Base-by-base conservation (phyloP, 805 yeast species). In the Saturnispora galanensis region DNA sequence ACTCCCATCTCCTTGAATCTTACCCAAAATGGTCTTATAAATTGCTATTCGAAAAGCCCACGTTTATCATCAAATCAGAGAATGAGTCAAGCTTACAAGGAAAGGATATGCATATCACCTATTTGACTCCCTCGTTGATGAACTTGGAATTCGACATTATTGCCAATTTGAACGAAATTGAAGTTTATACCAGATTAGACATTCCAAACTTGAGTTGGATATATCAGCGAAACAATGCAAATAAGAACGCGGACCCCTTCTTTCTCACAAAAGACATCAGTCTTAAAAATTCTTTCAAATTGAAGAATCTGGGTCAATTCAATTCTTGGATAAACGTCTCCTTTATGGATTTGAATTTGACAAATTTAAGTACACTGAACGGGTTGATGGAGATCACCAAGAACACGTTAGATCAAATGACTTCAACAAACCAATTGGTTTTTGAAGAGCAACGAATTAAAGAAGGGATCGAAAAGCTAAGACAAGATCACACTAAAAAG, bases 41-140 rank as follows among this genome's bases (percentile, higher is more conserved):
- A 30, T 10, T 61, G 2, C 42, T 58, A 0, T 36, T 60, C 5
- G 63, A 60, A 30, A 52, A 56, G n/a, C 65, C 65, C 4, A 50
- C 53, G 1, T 9, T 58, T 11, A 44, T 61, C 4, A 38, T 58
- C 4, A 60, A 57, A 46, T 48, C 52, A 4, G 45, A 48, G 31
- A 44, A 38, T 39, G 46, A 44, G 10, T 21, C 35, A 4, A 31
- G 17, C 16, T 11, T 35, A 5, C 31, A 29, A 2, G 35, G 41
- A 12, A 39, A 42, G 12, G 45, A 47, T 28, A 41, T 53, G 5
- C 56, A 58, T 26, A 47, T 60, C 44, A 26, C 52, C 2, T 46
- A 55, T 15, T 30, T 53, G 2, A 49, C 52, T 8, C 51, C 58
- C 0, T 60, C 63, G 3, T 39, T 56, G 42, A 31, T 57, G 11